phyloP scores from a whole-genome alignment of 1,139 yeast species.

The Nadsonia starkeyi-henricii region DNA sequence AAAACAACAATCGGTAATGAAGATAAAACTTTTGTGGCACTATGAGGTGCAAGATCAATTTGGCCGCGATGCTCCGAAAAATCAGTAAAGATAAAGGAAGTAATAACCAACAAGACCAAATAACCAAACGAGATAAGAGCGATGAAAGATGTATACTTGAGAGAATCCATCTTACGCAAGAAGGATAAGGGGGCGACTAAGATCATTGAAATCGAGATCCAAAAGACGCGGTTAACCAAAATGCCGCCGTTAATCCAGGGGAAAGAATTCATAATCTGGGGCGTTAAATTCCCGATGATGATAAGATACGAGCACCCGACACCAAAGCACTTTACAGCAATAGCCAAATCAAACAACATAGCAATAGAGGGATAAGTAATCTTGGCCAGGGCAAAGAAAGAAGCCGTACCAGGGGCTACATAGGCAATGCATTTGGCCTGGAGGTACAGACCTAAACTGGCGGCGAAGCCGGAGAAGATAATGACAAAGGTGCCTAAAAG shows the following conservation, averaged over 20 bases:
- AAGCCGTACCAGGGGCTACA: conserved; percentile 61
- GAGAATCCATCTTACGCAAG: conserved; percentile 62
- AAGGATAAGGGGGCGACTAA: conserved; percentile 65
- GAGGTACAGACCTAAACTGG: conserved; percentile 67
- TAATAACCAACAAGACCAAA: conserved; percentile 57
- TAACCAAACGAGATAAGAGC: conserved; percentile 75
- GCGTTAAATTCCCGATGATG: conserved; percentile 83
- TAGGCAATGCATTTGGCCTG: conserved; percentile 64
- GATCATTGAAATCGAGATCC: conserved; percentile 53
- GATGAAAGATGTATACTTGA: conserved; percentile 74
- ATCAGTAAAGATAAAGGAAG: conserved; percentile 39
- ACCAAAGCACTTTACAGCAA: conserved; percentile 85
- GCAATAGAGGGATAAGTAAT: conserved; percentile 77
- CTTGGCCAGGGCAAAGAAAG: conserved; percentile 73
- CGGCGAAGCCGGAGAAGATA: conserved; percentile 58
- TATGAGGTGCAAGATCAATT: conserved; percentile 41
- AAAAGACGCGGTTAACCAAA: conserved; percentile 29
- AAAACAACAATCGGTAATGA: conserved; percentile 86
- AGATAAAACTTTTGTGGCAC: conserved; percentile 47
- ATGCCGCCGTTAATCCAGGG: conserved; percentile 8
- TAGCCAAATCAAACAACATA: conserved; percentile 72
- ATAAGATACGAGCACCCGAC: conserved; percentile 83
- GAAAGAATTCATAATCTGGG: conserved; percentile 29
- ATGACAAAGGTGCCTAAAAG: conserved; percentile 53
- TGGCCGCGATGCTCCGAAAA: conserved; percentile 38